Evolutionary conservation across 768 basidiomycete genomes (phyloP), one percentile per base, ranked within the genome.

Genomic region (Boletus sp.): DNA sequence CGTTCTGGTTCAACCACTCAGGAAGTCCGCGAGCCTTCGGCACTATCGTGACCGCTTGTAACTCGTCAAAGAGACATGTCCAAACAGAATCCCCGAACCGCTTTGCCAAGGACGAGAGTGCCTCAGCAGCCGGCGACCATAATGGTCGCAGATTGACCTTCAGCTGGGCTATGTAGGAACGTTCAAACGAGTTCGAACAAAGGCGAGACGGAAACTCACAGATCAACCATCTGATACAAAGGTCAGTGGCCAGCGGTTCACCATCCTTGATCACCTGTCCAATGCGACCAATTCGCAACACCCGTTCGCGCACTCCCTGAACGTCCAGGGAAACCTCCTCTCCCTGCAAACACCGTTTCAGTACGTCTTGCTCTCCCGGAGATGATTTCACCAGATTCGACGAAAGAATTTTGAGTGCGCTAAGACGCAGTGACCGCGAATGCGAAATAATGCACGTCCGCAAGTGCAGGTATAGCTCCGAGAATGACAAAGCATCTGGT

Each of bases 271-370:
- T 78, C 6, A 82, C 78, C 57, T 84, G 81, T 2, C 81, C 85
- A 3, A 95, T 79, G 50, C 89, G 81, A 4, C 84, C 83, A 8
- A 96, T 90, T 28, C 86, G 78, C 65, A 96, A 72, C 4, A 92
- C 85, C 44, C 93, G 83, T 65, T 98, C 96, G 36, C 96, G 80
- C 2, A 89, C 89, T 44, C 92, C 90, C 58, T 87, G 83, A 3
- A 89, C 75, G 54, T 94, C 89, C 36, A 97, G 68, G 2, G 89
- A 75, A 5, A 90, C 84, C 56, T 91, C 83, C 67, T 99, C 97
- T 3, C 87, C 90, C 57, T 87, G 84, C 24, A 94, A 68, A 66
- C 90, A 90, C 29, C 82, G 79, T 62, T 82, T 82, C 20, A 89
- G 60, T 0, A 86, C 79, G 24, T 86, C 86, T 15, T 74, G 67